Base-by-base conservation (phyloP, 2,329 filamentous ascomycete species). In the Neofusicoccum parvum region DNA sequence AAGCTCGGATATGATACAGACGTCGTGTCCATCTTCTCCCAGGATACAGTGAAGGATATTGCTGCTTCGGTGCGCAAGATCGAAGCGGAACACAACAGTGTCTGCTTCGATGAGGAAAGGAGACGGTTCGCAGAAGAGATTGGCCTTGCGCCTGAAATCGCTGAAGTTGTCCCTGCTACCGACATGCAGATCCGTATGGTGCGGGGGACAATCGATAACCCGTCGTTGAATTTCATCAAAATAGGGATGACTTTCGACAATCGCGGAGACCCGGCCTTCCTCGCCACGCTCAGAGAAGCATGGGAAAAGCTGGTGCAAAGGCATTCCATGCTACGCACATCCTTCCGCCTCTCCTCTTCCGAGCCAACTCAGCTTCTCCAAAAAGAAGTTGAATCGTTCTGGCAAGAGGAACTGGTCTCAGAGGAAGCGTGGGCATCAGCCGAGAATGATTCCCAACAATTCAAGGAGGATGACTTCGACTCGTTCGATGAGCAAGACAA, bases 161-260 rank as follows among this genome's bases (percentile, higher is more conserved):
- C n/a, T 3, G 43, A 5, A 6, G 49, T 54, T 3, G 62, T 50
- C 2, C 62, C 62, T 3, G 36, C 43, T 3, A 56, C 62, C 5
- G 62, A 64, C 5, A 56, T 64, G 49, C 62, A 64, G 41, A n/a
- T 48, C 11, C 41, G 62, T 6, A 48, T 64, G 62, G 27, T 64
- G 6, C 41, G 43, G 10, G 62, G 62, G 11, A 64, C 62, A 5
- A 9, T 64, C 7, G 49, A 48, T 6, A 23, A 45, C 9, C 62
- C 62, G 32, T 37, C 49, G 4, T 3, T 64, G n/a, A 64, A 64
- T 32, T 64, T 54, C 23, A 36, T 64, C 37, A 45, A 27, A 14
- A 20, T 56, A n/a, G 36, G 62, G 2, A 23, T 46, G 49, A 36
- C 62, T 14, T 64, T 64, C 20, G 62, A 64, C 20, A 27, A 60